Conservation (phyloP, 2,329 filamentous ascomycete genomes). For the Ceratocystis variospora region DNA sequence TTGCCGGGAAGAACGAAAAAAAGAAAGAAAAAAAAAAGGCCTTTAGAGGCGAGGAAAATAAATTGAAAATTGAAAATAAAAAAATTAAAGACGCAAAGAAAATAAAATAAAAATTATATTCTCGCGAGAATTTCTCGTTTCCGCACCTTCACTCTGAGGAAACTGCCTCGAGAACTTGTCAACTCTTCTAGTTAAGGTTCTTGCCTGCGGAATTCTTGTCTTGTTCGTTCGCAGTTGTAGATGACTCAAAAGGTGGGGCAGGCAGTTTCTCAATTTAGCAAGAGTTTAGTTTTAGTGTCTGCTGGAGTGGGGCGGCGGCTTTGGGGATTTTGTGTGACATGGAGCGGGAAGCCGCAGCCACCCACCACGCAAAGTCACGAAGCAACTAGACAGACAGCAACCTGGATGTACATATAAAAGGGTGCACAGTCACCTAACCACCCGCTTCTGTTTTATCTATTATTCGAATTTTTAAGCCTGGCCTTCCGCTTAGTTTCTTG, state of each 20-base stretch:
- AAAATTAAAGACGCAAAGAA: not conserved
- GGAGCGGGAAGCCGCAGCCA: not conserved
- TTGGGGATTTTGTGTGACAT: slow-evolving; percentile 3
- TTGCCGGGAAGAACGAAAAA: not conserved
- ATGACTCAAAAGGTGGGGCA: slow-evolving; percentile 15
- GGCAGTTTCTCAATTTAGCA: not conserved
- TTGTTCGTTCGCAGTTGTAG: not conserved
- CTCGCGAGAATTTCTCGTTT: not conserved
- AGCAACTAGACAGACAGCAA: not conserved
- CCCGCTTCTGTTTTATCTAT: too few relatives aligned
- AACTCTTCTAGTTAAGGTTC: not conserved
- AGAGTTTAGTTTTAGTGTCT: not conserved
- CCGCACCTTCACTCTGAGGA: not conserved
- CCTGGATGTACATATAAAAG: too few relatives aligned
- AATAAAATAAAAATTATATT: not conserved
- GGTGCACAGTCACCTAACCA: too few relatives aligned
- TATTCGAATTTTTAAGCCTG: too few relatives aligned
- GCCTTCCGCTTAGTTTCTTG: not conserved
- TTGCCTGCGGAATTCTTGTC: not conserved
- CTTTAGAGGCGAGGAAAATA: not conserved
- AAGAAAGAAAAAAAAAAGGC: not conserved
- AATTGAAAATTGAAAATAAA: not conserved
- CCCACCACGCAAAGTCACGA: not conserved
- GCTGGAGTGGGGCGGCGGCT: not conserved
- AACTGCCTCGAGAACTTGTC: not conserved